Evolutionary conservation across 352 stramenopile species (phyloP), one percentile per base, ranked within the genome.

Genomic region (Phytophthora tentaculata): DNA sequence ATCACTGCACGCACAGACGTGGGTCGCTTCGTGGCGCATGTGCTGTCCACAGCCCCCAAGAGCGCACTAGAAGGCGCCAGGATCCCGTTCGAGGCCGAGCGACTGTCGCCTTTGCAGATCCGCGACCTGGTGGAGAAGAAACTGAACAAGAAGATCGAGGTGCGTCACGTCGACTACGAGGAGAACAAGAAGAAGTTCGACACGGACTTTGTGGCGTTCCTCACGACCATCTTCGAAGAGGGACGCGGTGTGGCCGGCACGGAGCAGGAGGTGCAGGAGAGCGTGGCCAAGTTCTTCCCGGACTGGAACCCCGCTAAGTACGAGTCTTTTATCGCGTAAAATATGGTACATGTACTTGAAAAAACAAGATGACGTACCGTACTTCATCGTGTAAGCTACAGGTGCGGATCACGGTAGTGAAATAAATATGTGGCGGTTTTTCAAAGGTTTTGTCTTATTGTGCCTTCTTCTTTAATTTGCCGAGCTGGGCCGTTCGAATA

Each of bases 101-200:
- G 66, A 24, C 45, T 68, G 56, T 68, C 65, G 0, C 52, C 66
- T 3, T 45, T 71, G 24, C 65, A 78, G 52, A 69, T 74, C 22
- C 53, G 39, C 10, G 61, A 53, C 14, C 52, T 72, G 5, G 61
- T 41, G 0, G 71, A 74, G 53, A 71, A 74, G 61, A 78, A 74
- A 53, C 26, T 74, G 16, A 55, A 58, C 51, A 78, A 68, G 61
- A 78, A 69, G 58, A 67, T 75, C 24, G 62, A 74, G 32, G 17
- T 75, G 41, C 61, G 45, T 0, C 24, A 52, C 23, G 28, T 68
- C 4, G 44, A 61, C 24, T 72, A 61, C 49, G 67, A 74, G n/a
- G 57, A 69, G 32, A 73, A 62, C 66, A 74, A 73, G 57, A 63
- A 63, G 19, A 72, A 67, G 17, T 69, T 61, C 61, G 26, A 64